A percentile compares a stretch with the other conserved stretches of the same genome.
Conservation (phyloP, 352 stramenopile genomes). For the Pythium folliculosum region DNA sequence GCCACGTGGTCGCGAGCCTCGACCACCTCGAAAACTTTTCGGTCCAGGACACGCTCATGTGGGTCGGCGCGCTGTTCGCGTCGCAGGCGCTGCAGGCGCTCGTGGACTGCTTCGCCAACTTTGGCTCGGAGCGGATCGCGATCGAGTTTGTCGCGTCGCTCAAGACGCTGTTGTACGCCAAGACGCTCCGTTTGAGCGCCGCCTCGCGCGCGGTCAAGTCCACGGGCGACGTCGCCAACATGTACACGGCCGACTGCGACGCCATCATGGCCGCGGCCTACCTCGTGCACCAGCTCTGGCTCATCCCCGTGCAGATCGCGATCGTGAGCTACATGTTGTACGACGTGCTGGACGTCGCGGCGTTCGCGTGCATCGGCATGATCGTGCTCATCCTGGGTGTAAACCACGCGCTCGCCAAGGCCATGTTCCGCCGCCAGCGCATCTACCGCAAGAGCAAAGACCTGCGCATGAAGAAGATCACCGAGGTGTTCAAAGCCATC, state of each 20-base stretch:
- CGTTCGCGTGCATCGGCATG: constrained; percentile 50
- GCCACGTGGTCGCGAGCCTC: constrained; percentile 42
- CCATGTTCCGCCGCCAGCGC: constrained; percentile 33
- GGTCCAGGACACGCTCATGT: constrained; percentile 20
- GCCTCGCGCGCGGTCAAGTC: constrained; percentile 43
- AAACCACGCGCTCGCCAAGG: constrained; percentile 46
- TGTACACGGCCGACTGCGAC: constrained; percentile 63
- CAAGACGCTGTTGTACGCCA: constrained; percentile 57
- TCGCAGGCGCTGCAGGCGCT: constrained; percentile 60
- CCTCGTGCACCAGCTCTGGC: constrained; percentile 62
- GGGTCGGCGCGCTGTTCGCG: constrained; percentile 47
- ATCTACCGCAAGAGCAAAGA: constrained; percentile 37
- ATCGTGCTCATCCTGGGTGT: constrained; percentile 45
- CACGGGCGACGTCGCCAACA: constrained; percentile 58
- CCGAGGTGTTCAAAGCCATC: constrained; percentile 60
- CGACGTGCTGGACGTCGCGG: constrained; percentile 40
- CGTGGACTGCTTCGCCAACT: constrained; percentile 48
- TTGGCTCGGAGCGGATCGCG: constrained; percentile 50
- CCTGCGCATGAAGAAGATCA: constrained; percentile 54
- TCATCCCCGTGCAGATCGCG: constrained; percentile 51
- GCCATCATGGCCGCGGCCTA: constrained; percentile 42
- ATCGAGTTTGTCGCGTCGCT: constrained; percentile 54
- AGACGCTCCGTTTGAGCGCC: constrained; percentile 50
- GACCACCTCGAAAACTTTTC: constrained; percentile 38
- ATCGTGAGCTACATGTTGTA: constrained; percentile 54